A percentile compares a stretch with the other conserved stretches of the same genome.
phyloP scores from a whole-genome alignment of 345 rosid genomes.

The Bruguiera gymnorhiza region DNA sequence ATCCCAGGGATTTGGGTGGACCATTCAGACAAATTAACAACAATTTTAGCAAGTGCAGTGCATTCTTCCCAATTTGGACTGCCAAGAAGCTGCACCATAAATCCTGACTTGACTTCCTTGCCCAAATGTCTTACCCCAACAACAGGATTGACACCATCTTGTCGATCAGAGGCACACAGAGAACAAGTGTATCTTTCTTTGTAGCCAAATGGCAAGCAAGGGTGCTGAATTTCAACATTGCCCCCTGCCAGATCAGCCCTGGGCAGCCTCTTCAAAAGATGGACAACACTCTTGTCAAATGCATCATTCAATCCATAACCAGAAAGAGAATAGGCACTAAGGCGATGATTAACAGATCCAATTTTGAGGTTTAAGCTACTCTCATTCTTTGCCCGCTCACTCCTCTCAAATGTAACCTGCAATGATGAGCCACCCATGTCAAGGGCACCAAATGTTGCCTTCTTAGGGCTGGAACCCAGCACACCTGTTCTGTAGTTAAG shows the following conservation, averaged over 20 bases:
- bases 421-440: slow-evolving; percentile 98
- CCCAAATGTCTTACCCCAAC: slow-evolving; percentile 32
- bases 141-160: slow-evolving; percentile 43
- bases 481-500: slow-evolving; percentile 69
- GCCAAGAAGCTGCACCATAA: slow-evolving; percentile 65
- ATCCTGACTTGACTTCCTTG: slow-evolving; percentile 60
- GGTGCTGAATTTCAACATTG: slow-evolving; percentile 73
- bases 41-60: slow-evolving; percentile 67
- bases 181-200: slow-evolving; percentile 64
- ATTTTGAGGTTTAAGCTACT: slow-evolving; percentile 71
- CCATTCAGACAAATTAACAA: slow-evolving; percentile 92
- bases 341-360: slow-evolving; percentile 74
- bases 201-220: slow-evolving; percentile 89
- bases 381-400: slow-evolving; percentile 46
- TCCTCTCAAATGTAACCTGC: slow-evolving; percentile 94
- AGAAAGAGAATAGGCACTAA: slow-evolving; percentile 91
- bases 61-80: slow-evolving; percentile 87
- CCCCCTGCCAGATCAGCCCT: slow-evolving; percentile 44
- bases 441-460: slow-evolving; percentile 87
- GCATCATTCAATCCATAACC: slow-evolving; percentile 99
- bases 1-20: slow-evolving; percentile 51
- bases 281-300: slow-evolving; percentile 81
- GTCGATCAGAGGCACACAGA: slow-evolving; percentile 53
- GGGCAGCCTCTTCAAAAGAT: slow-evolving; percentile 48
- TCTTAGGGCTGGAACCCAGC: slow-evolving; percentile 66